These are phyloP conservation scores for Cryptomeria japonica DNA, from an alignment of 75 land plant genomes.

Conservation along the genomic window DNA sequence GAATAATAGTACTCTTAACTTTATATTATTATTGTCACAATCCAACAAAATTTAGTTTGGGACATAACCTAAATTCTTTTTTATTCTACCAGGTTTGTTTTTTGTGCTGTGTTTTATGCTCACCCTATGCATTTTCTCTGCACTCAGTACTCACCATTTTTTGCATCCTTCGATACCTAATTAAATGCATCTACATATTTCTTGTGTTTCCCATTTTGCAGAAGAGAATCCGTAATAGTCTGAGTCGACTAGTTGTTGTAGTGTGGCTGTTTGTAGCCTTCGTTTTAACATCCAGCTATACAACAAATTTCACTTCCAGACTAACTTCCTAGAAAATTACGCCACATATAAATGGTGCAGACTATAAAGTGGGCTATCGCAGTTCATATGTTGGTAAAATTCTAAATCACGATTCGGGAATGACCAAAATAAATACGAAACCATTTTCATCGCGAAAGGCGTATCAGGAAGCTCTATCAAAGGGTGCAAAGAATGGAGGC, in stretches of 20 bases:
- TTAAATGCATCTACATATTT: too few relatives aligned
- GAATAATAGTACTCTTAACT: too few relatives aligned
- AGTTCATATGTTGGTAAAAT: constrained; percentile 42
- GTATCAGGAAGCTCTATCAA: too few relatives aligned
- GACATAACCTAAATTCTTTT: too few relatives aligned
- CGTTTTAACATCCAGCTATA: constrained; percentile 67
- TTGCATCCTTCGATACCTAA: too few relatives aligned
- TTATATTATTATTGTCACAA: too few relatives aligned
- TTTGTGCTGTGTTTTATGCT: too few relatives aligned
- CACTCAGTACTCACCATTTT: too few relatives aligned
- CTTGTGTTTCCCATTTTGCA: constrained; percentile 18
- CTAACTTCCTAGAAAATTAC: constrained; percentile 55
- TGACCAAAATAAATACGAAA: background rate
- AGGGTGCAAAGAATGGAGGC: too few relatives aligned
- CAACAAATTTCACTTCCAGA: constrained; percentile 66
- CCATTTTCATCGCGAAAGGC: background rate
- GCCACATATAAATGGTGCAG: constrained; percentile 51
- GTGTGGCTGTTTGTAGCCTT: constrained; percentile 83
- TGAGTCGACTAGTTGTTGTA: constrained; percentile 53
- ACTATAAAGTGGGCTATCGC: constrained; percentile 24
- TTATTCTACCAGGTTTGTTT: too few relatives aligned
- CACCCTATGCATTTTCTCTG: too few relatives aligned
- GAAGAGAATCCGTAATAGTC: constrained; percentile 61
- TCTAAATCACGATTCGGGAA: background rate
- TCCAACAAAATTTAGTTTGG: too few relatives aligned